A percentile compares a stretch with the other conserved stretches of the same genome.
These are phyloP conservation scores for Penicillium alfredii DNA, from an alignment of 495 filamentous ascomycete genomes.

Conservation along the genomic window DNA sequence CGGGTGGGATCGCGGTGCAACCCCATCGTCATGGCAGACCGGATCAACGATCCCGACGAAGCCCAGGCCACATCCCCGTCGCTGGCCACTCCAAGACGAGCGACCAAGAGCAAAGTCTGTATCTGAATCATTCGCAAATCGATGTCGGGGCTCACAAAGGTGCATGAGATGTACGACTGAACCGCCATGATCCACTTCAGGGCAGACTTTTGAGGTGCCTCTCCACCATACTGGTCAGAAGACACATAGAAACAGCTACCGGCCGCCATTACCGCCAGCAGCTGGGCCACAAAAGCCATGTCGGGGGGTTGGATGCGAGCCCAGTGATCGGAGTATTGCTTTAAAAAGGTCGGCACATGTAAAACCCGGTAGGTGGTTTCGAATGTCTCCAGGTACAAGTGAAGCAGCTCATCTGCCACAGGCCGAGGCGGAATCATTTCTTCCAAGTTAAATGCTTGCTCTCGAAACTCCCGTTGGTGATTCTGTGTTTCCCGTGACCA, in stretches of 20 bases:
- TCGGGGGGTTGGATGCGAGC: conserved; percentile 25
- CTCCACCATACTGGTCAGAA: conserved; percentile 16
- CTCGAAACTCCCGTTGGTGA: conserved; percentile 35
- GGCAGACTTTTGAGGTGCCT: conserved; percentile 27
- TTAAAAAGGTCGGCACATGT: conserved; percentile 51
- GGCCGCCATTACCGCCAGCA: conserved; percentile 50
- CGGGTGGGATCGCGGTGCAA: conserved; percentile 53
- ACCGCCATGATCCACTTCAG: conserved; percentile 51
- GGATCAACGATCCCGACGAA: conserved; percentile 47
- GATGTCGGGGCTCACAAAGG: conserved; percentile 47
- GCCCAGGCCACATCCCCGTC: conserved; percentile 53
- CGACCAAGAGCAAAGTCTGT: conserved; percentile 49
- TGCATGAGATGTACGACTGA: conserved; percentile 50
- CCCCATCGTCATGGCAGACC: conserved; percentile 53
- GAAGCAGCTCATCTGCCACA: conserved; percentile 46
- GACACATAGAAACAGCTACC: conserved; percentile 42
- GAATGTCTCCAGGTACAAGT: conserved; percentile 50
- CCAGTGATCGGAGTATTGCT: conserved; percentile 51
- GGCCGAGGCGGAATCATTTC: conserved; percentile 44
- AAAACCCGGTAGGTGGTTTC: conserved; percentile 54
- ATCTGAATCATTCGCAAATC: conserved; percentile 47
- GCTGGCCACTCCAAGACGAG: conserved; percentile 44
- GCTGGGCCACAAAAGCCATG: conserved; percentile 36
- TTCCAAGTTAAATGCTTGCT: conserved; percentile 33
- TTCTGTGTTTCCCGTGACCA: conserved; percentile 30